phyloP scores from a whole-genome alignment of 2,329 filamentous ascomycete genomes.

The Furcasterigmium sp. region DNA sequence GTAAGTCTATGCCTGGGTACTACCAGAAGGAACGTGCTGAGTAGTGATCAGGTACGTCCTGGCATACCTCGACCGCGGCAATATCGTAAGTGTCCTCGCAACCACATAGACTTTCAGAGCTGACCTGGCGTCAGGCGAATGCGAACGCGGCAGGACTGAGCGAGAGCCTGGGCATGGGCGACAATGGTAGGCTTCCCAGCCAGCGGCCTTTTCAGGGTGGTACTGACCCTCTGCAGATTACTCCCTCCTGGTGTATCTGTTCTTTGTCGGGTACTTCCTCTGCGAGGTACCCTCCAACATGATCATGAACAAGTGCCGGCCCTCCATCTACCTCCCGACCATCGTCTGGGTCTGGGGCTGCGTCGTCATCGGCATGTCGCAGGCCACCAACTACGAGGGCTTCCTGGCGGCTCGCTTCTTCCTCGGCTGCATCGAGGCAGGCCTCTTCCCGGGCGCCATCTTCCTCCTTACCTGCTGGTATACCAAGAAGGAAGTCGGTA shows the following conservation, averaged over 20 bases:
- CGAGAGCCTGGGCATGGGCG: conserved; percentile 35
- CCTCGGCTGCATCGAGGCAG: conserved; percentile 42
- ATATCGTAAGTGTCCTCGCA: conserved; percentile 16
- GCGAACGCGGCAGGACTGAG: conserved; percentile 46
- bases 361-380: conserved; percentile 29
- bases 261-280: conserved; percentile 41
- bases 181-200: conserved; percentile 17
- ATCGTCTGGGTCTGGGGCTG: conserved; percentile 11
- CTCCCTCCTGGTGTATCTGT: conserved; percentile 15
- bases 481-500: conserved; percentile 38
- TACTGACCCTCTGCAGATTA: neutral
- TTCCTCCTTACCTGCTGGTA: conserved; percentile 48
- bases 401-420: conserved; percentile 33
- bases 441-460: conserved; percentile 44
- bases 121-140: conserved; percentile 27
- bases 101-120: neutral
- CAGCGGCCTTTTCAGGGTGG: neutral
- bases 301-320: conserved; percentile 34
- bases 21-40: too few relatives aligned
- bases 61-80: conserved; percentile 20
- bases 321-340: conserved; percentile 14
- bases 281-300: conserved; percentile 41
- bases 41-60: too few relatives aligned
- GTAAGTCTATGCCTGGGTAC: too few relatives aligned
- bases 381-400: conserved; percentile 9